Base-by-base conservation (phyloP, 805 yeast genomes). In the Kodamaea laetipori region DNA sequence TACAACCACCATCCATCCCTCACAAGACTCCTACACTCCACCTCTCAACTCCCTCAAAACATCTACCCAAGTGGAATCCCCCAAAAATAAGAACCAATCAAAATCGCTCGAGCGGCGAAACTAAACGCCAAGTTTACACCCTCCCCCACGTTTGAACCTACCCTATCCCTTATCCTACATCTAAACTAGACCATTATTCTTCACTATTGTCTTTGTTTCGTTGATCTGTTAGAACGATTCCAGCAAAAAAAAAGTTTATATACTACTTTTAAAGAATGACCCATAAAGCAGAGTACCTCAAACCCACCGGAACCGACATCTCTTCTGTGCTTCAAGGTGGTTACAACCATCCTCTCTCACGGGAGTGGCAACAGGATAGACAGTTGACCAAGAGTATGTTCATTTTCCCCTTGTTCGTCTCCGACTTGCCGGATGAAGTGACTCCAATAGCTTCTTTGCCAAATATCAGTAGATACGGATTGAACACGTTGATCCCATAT, bases 301-400 rank as follows among this genome's bases (percentile, higher is more conserved):
- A 80, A 12, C 66, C 72, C 1, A 70, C 74, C 17, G 78, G 77
- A 25, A 79, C 90, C 0, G 71, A 75, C 27, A 78, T 88, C 48
- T 75, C 89, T 10, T 86, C 96, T 5, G 70, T 94, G 32, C 73
- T 94, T 33, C 92, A 94, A 49, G 97, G 98, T 47, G 97, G 98
- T 3, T 94, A 90, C 67, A 86, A 87, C 64, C 96, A 90, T 57
- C 95, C 97, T 1, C 73, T 92, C 35, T 59, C 88, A 15, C 78
- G 99, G 55, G 82, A 78, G 61, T 94, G 99, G 99, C 99, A 94
- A 64, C 78, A 77, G 52, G 92, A 84, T 60, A 78, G 90, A 54
- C 92, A 82, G 63, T 74, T 94, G 43, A 75, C 84, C 24, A 94
- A 94, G 65, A 83, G 78, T 61, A 86, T 88, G 95, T 84, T 94